phyloP scores from a whole-genome alignment of 1,284 basidiomycete species.

The Papiliotrema flavescens region DNA sequence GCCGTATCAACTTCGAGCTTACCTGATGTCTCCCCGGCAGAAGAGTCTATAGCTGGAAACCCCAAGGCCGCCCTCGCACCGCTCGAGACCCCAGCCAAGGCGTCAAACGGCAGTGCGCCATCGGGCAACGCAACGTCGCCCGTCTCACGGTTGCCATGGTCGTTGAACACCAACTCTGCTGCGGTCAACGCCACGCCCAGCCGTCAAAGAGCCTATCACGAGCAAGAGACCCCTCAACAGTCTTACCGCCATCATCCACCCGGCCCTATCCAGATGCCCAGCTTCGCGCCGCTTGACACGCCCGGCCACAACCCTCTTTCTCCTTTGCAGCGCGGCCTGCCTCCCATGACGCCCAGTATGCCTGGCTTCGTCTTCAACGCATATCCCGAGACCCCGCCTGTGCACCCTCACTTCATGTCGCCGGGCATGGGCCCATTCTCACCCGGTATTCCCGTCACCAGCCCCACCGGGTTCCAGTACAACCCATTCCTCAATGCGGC shows the following conservation, averaged over 20 bases:
- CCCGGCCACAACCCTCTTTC: slow-evolving; percentile 31
- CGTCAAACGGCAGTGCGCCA: not conserved
- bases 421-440: slow-evolving; percentile 46
- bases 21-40: not conserved
- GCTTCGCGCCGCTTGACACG: slow-evolving; percentile 30
- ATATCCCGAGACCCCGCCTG: slow-evolving; percentile 46
- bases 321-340: slow-evolving; percentile 43
- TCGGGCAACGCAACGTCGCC: not conserved
- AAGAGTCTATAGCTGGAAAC: not conserved
- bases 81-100: not conserved
- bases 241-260: slow-evolving; percentile 25
- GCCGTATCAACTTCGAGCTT: not conserved
- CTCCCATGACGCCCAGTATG: slow-evolving; percentile 51
- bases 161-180: slow-evolving; percentile 17
- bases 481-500: slow-evolving; percentile 49
- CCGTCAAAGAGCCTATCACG: not conserved
- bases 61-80: not conserved
- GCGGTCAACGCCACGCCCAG: not conserved
- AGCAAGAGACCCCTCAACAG: slow-evolving; percentile 13
- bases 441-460: slow-evolving; percentile 45
- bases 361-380: slow-evolving; percentile 50
- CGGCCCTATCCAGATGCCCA: slow-evolving; percentile 42
- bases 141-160: slow-evolving; percentile 19
- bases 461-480: slow-evolving; percentile 33
- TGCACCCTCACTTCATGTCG: slow-evolving; percentile 42